Conservation (phyloP, 2,329 filamentous ascomycete genomes). For the Claviceps pazoutovae region DNA sequence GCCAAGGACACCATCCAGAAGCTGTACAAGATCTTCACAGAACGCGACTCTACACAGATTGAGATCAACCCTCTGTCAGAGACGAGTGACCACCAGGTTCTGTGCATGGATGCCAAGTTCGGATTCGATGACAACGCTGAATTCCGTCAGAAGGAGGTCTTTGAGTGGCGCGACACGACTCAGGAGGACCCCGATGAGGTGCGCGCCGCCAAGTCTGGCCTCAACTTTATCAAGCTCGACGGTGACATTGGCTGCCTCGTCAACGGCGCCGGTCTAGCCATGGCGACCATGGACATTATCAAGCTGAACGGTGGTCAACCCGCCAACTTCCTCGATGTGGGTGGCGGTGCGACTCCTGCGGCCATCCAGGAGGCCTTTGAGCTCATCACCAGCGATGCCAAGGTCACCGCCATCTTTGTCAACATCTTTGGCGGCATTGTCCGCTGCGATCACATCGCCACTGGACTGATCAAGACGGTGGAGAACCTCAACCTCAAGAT, state of each 20-base stretch:
- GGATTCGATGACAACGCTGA: constrained; percentile 98
- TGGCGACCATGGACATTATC: constrained; percentile 99
- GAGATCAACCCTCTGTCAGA: constrained; percentile 99
- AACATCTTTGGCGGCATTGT: constrained; percentile 99
- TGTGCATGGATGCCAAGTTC: constrained; percentile 99
- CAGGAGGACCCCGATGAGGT: constrained; percentile 98
- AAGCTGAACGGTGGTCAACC: constrained; percentile 95
- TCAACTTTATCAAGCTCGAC: constrained; percentile 99
- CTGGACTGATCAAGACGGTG: constrained; percentile 89
- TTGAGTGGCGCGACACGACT: constrained; percentile 80
- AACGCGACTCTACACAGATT: constrained; percentile 97
- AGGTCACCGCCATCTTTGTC: constrained; percentile 97
- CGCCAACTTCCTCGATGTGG: constrained; percentile 98
- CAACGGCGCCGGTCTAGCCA: constrained; percentile 96
- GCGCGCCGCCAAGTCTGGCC: constrained; percentile 80
- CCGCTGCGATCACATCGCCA: constrained; percentile 91
- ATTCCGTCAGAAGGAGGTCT: constrained; percentile 94
- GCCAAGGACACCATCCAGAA: constrained; percentile 96
- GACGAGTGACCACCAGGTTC: constrained; percentile 93
- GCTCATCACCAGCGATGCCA: constrained; percentile 94
- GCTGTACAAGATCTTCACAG: constrained; percentile 96
- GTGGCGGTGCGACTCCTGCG: constrained; percentile 89
- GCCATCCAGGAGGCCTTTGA: constrained; percentile 97
- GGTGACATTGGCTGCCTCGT: constrained; percentile 98
- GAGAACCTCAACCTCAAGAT: constrained; percentile 91